Evolutionary conservation across 192 early-diverging fungal genomes (phyloP).

Genomic region (Linnemannia schmuckeri): DNA sequence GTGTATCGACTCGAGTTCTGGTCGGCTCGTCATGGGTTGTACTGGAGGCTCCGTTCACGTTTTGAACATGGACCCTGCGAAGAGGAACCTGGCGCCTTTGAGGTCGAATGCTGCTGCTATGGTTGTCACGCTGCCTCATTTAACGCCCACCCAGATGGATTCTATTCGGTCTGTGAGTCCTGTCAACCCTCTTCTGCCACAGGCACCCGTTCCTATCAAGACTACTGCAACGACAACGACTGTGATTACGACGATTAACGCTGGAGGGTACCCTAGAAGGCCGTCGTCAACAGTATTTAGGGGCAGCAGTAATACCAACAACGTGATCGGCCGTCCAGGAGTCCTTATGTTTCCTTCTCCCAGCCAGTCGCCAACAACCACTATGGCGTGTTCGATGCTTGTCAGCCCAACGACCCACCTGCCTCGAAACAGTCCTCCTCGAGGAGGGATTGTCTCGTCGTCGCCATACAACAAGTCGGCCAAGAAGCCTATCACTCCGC

Average conservation of each 20-base stretch:
- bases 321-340: not conserved
- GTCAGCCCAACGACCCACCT: not conserved
- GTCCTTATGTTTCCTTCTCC: not conserved
- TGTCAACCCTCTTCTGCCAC: not conserved
- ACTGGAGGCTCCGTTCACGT: constrained; percentile 40
- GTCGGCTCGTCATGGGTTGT: constrained; percentile 34
- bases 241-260: not conserved
- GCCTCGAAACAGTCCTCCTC: not conserved
- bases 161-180: constrained; percentile 23
- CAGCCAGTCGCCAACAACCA: not conserved
- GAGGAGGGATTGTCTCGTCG: not conserved
- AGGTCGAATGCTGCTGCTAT: not conserved
- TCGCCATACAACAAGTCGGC: not conserved
- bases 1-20: constrained; percentile 33
- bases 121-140: constrained; percentile 28
- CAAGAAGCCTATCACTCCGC: not conserved
- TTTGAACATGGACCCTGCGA: constrained; percentile 43
- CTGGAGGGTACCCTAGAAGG: not conserved
- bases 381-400: not conserved
- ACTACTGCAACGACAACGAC: not conserved
- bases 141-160: constrained; percentile 18
- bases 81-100: not conserved
- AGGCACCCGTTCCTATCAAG: not conserved
- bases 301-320: not conserved
- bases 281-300: not conserved